A percentile compares a stretch with the other conserved stretches of the same genome.
phyloP scores from a whole-genome alignment of 768 basidiomycete genomes.

The Tremella yokohamensis region DNA sequence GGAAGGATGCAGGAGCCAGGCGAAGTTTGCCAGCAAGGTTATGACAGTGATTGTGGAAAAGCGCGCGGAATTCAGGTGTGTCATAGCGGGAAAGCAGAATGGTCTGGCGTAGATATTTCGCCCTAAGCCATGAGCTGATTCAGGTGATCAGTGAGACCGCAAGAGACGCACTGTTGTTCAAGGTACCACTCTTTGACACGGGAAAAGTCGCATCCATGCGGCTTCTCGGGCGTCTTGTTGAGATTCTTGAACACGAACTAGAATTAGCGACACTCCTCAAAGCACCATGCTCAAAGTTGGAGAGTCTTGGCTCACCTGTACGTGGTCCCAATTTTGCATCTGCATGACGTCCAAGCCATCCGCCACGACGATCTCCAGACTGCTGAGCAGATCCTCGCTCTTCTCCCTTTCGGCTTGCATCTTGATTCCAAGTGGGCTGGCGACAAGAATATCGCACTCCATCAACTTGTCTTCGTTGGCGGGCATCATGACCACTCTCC shows the following conservation, averaged over 20 bases:
- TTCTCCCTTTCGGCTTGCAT: slow-evolving; percentile 92
- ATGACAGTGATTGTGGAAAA: slow-evolving; percentile 70
- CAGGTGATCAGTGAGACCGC: not conserved
- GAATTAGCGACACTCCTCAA: not conserved
- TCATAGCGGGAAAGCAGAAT: slow-evolving; percentile 82
- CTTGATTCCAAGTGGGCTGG: slow-evolving; percentile 86
- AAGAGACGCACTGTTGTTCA: slow-evolving; percentile 72
- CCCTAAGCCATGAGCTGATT: slow-evolving; percentile 55
- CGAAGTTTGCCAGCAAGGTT: slow-evolving; percentile 83
- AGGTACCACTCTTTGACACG: slow-evolving; percentile 98
- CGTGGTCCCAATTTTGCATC: slow-evolving; percentile 99
- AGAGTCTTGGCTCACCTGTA: slow-evolving; percentile 62
- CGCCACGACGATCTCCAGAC: slow-evolving; percentile 82
- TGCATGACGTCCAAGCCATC: slow-evolving; percentile 88
- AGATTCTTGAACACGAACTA: slow-evolving; percentile 81
- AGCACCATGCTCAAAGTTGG: not conserved
- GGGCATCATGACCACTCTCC: slow-evolving; percentile 54
- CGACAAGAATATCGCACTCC: slow-evolving; percentile 81
- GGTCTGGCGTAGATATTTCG: slow-evolving; percentile 81
- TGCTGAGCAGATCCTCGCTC: slow-evolving; percentile 87
- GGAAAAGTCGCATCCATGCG: slow-evolving; percentile 91
- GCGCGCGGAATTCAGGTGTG: slow-evolving; percentile 75
- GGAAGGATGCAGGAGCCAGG: slow-evolving; percentile 61
- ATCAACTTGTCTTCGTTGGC: slow-evolving; percentile 65
- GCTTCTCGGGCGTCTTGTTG: slow-evolving; percentile 87